phyloP scores from a whole-genome alignment of 768 basidiomycete species.

The Lactarius sanguifluus region DNA sequence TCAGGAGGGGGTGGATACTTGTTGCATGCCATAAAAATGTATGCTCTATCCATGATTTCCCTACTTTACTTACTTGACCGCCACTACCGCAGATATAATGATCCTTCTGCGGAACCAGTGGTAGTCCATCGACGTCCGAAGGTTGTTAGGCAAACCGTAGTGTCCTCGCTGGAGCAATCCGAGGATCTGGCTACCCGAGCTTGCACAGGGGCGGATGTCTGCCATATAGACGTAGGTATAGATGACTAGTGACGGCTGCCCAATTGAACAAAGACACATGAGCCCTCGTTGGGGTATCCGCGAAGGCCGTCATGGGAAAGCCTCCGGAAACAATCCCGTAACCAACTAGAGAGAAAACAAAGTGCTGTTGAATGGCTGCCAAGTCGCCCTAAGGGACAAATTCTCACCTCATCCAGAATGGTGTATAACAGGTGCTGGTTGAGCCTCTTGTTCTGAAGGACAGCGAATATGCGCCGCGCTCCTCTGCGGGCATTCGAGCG shows the following conservation, averaged over 20 bases:
- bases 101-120: constrained; percentile 58
- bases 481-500: constrained; percentile 91
- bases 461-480: constrained; percentile 88
- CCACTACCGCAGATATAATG: constrained; percentile 47
- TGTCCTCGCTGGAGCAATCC: constrained; percentile 1
- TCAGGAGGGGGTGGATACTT: constrained; percentile 89
- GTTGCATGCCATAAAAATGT: constrained; percentile 87
- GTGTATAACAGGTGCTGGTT: constrained; percentile 92
- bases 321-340: constrained; percentile 60
- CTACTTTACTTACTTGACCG: not conserved
- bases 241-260: constrained; percentile 8
- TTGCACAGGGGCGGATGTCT: not conserved
- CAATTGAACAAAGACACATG: not conserved
- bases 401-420: constrained; percentile 81
- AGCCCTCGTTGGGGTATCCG: not conserved
- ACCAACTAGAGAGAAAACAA: constrained; percentile 46
- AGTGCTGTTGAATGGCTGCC: not conserved
- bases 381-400: not conserved
- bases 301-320: constrained; percentile 25
- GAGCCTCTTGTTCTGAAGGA: constrained; percentile 89
- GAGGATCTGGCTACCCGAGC: not conserved
- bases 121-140: constrained; percentile 45
- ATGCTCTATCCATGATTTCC: constrained; percentile 30
- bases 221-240: not conserved
- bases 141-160: constrained; percentile 32